Percentiles rank a stretch among this genome's conserved stretches.
Evolutionary conservation across 108 stramenopile species (phyloP).

Genomic region (Seminavis robusta): DNA sequence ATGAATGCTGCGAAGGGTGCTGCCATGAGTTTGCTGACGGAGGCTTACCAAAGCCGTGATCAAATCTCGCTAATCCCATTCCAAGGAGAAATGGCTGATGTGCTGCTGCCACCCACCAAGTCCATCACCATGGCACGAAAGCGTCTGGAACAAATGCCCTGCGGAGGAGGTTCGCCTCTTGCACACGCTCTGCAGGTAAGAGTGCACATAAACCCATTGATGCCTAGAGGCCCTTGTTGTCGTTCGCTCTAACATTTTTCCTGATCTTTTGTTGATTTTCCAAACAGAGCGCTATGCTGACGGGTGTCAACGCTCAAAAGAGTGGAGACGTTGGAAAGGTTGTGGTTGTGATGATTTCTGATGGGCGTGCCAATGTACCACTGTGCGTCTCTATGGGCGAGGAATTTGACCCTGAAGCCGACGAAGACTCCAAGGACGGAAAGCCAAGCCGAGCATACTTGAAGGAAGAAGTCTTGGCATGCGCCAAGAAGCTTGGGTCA

Average conservation of each 20-base stretch:
- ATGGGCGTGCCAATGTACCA: slow-evolving; percentile 96
- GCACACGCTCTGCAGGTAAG: slow-evolving; percentile 85
- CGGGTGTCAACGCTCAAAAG: slow-evolving; percentile 93
- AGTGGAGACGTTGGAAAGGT: slow-evolving; percentile 95
- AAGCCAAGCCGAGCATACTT: slow-evolving; percentile 88
- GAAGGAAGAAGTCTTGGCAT: slow-evolving; percentile 94
- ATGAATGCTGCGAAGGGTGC: slow-evolving; percentile 99
- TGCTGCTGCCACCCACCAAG: slow-evolving; percentile 93
- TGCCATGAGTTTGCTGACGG: slow-evolving; percentile 90
- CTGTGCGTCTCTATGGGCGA: slow-evolving; percentile 85
- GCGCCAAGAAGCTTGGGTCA: slow-evolving; percentile 82
- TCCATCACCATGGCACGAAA: slow-evolving; percentile 93
- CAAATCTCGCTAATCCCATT: slow-evolving; percentile 94
- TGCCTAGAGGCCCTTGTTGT: too few relatives aligned
- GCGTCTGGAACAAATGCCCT: slow-evolving; percentile 95
- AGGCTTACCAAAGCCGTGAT: slow-evolving; percentile 97
- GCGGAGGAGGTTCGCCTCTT: slow-evolving; percentile 95
- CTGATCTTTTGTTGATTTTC: too few relatives aligned
- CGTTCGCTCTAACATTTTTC: too few relatives aligned
- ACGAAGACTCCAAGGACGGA: slow-evolving; percentile 85
- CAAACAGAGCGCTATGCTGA: slow-evolving; percentile 76
- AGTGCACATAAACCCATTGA: too few relatives aligned
- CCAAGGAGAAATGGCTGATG: slow-evolving; percentile 94
- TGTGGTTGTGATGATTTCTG: slow-evolving; percentile 90
- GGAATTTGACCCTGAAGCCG: slow-evolving; percentile 79